Evolutionary conservation across 805 yeast species (phyloP), one percentile per base, ranked within the genome.

Genomic region (Teunomyces atbi): DNA sequence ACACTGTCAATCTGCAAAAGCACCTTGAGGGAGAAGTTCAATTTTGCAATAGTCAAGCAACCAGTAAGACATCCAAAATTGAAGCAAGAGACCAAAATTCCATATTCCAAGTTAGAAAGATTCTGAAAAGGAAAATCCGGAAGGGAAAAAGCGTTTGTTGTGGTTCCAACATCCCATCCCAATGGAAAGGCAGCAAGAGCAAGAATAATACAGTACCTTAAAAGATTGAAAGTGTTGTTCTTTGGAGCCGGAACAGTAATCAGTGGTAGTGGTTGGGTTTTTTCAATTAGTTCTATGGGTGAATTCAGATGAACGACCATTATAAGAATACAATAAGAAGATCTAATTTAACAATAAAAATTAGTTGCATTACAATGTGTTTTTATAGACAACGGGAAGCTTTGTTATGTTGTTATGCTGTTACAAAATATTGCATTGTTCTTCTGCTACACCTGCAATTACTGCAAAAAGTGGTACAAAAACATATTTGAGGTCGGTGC

Each of bases 101-200:
- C 66, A 20, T 53, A 27, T 37, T 46, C 52, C 18, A 54, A 38
- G 8, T 50, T 41, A 4, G 52, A 41, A 23, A 51, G 27, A 8
- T 13, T 27, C 4, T 48, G 44, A 26, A 30, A 29, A 10, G 50
- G 47, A 42, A 59, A 60, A 16, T 42, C 21, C 6, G 29, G 16
- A 45, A 50, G 52, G 13, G 45, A 48, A 15, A 56, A 28, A 18
- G 55, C 36, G 27, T 52, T 45, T 2, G 59, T 58, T 5, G 54
- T 51, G 7, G 62, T 56, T 6, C 61, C 65, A 23, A 60, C 57
- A 41, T 60, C 65, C 65, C 64, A 61, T 1, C 66, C 65, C 4
- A 60, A 37, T 7, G 61, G 58, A 27, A 61, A 54, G 13, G 60
- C 58, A 15, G 56, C 41, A n/a, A 55, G 45, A 2, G 60, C 45